Percentiles rank a stretch among this genome's conserved stretches.
These are phyloP conservation scores for Trifolium dubium DNA, from an alignment of 306 rosid genomes.

Conservation along the genomic window DNA sequence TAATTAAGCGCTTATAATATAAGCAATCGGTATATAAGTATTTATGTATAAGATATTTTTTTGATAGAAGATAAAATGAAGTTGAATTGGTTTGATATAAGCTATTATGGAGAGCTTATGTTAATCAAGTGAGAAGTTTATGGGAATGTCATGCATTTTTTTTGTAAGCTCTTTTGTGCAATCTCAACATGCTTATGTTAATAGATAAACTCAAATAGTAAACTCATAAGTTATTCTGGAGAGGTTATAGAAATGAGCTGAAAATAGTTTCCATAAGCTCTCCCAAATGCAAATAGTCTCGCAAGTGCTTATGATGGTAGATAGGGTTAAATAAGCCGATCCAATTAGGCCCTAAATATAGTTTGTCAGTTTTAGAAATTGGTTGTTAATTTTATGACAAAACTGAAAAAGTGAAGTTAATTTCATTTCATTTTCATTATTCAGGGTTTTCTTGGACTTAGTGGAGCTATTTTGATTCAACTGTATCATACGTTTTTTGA, in stretches of 20 bases:
- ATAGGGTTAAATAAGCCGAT: not conserved
- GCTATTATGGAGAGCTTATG: not conserved
- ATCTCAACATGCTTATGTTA: not conserved
- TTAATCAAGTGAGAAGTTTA: too few relatives aligned
- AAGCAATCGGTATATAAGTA: too few relatives aligned
- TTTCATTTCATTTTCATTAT: constrained; percentile 18
- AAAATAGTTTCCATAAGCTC: not conserved
- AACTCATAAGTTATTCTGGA: not conserved
- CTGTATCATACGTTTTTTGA: constrained; percentile 59
- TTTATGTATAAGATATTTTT: not conserved
- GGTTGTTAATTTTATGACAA: not conserved
- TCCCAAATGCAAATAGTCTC: not conserved
- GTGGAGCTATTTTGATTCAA: constrained; percentile 87
- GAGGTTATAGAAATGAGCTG: not conserved
- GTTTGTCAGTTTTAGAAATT: not conserved
- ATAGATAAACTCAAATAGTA: not conserved
- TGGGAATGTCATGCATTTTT: not conserved
- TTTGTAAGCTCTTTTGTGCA: not conserved
- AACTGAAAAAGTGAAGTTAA: not conserved
- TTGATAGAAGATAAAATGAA: not conserved
- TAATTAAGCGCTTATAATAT: not conserved
- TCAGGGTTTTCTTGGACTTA: constrained; percentile 89
- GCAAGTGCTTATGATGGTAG: not conserved
- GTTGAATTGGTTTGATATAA: not conserved
- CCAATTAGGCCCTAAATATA: not conserved